Conservation (phyloP, 1,139 yeast genomes). For the Saccharomycopsis hybrid region DNA sequence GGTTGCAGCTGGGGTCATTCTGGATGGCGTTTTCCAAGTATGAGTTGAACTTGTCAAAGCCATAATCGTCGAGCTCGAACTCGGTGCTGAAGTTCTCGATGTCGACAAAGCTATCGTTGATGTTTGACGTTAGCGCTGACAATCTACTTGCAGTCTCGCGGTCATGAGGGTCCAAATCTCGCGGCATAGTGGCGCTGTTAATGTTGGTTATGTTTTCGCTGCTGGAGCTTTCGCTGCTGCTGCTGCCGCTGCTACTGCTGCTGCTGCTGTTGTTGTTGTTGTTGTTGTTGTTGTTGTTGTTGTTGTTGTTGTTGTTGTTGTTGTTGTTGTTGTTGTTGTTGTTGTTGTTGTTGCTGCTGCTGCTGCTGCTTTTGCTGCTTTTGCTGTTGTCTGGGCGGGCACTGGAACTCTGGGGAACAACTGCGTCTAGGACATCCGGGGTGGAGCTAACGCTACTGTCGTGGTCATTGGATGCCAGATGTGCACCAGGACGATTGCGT, state of each 20-base stretch:
- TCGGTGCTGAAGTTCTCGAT: no score
- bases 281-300: slow-evolving; percentile 74
- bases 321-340: slow-evolving; percentile 64
- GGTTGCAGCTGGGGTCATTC: background rate
- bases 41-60: slow-evolving; percentile 17
- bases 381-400: no score
- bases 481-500: no score
- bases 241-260: slow-evolving; percentile 26
- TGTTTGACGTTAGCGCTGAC: slow-evolving; percentile 66
- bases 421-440: no score
- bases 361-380: no score
- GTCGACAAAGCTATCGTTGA: no score
- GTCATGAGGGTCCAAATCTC: slow-evolving; percentile 33
- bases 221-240: slow-evolving; percentile 17
- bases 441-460: no score
- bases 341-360: slow-evolving; percentile 19
- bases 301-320: slow-evolving; percentile 83
- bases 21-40: slow-evolving; percentile 16
- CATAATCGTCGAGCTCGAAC: slow-evolving; percentile 16
- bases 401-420: no score
- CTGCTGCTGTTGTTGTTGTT: slow-evolving; percentile 44
- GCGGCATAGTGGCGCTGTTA: no score
- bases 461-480: no score
- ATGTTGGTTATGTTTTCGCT: no score
- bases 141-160: slow-evolving; percentile 56